phyloP scores from a whole-genome alignment of 805 yeast species.

The Nakazawaea holstii region DNA sequence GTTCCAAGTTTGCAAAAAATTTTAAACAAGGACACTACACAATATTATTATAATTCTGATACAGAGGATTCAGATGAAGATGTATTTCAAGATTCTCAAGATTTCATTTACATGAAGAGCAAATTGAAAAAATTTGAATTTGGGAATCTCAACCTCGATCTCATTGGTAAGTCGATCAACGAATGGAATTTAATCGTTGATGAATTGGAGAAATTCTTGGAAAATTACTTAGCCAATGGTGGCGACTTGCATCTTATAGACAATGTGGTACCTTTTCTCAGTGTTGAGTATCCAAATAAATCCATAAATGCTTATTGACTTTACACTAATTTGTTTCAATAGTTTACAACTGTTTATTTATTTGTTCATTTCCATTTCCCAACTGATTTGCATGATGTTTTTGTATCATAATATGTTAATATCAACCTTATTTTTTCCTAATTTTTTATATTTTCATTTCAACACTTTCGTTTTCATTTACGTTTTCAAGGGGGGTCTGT shows the following conservation, averaged over 20 bases:
- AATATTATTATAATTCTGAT: constrained; percentile 1
- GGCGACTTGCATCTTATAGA: constrained; percentile 1
- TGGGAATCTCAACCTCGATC: constrained; percentile 7
- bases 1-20: constrained; percentile 1
- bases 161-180: constrained; percentile 42
- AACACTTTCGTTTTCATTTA: background rate
- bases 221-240: constrained; percentile 6
- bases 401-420: too few species aligned
- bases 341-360: background rate
- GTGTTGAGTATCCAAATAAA: constrained; percentile 10
- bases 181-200: constrained; percentile 45
- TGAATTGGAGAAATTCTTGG: constrained; percentile 37
- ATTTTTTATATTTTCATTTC: background rate
- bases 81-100: constrained; percentile 8
- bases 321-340: background rate
- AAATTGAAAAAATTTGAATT: constrained; percentile 3
- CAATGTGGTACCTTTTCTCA: constrained; percentile 8
- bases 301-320: constrained; percentile 10
- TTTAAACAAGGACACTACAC: background rate
- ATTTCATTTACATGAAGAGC: constrained; percentile 1
- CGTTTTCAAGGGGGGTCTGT: too few species aligned
- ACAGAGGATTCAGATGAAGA: constrained; percentile 15
- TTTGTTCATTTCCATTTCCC: too few species aligned
- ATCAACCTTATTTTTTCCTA: too few species aligned
- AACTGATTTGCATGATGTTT: too few species aligned